These are phyloP conservation scores for Fusarium sp. DNA, from an alignment of 2,329 filamentous ascomycete genomes.

Conservation along the genomic window DNA sequence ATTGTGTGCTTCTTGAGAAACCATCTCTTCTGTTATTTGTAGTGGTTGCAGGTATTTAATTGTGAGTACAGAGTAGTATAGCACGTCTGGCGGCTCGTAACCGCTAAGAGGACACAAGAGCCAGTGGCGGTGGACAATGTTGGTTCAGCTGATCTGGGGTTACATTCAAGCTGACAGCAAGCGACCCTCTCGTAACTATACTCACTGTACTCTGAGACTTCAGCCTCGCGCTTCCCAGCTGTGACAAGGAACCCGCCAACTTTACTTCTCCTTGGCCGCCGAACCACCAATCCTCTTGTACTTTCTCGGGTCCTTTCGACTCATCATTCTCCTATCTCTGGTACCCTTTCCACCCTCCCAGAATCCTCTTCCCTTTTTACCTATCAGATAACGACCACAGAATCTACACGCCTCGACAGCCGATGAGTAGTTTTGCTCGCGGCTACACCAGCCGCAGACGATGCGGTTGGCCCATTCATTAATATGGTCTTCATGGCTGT, in stretches of 20 bases:
- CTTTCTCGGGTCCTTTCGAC: conserved; percentile 80
- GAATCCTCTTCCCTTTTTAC: conserved; percentile 74
- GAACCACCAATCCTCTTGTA: conserved; percentile 67
- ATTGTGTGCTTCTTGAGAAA: conserved; percentile 14
- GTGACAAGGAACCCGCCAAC: conserved; percentile 1
- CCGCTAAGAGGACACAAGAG: conserved; percentile 14
- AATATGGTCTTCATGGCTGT: conserved; percentile 74
- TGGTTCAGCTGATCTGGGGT: conserved; percentile 28
- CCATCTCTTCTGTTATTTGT: conserved; percentile 1
- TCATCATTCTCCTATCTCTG: conserved; percentile 77
- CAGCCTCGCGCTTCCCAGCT: conserved; percentile 27
- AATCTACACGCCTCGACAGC: conserved; percentile 78
- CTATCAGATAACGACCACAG: conserved; percentile 76
- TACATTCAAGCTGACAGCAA: conserved; percentile 32
- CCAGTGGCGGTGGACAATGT: conserved; percentile 11
- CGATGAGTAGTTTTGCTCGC: conserved; percentile 78
- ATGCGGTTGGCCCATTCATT: conserved; percentile 87
- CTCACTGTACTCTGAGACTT: neutral
- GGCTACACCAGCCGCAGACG: conserved; percentile 83
- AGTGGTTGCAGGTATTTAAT: conserved; percentile 18
- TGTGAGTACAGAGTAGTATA: neutral
- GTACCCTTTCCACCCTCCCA: conserved; percentile 91
- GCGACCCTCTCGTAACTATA: neutral
- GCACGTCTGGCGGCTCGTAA: conserved; percentile 27
- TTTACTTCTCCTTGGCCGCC: conserved; percentile 29